phyloP scores from a whole-genome alignment of 306 rosid genomes.

The Senna siamea region DNA sequence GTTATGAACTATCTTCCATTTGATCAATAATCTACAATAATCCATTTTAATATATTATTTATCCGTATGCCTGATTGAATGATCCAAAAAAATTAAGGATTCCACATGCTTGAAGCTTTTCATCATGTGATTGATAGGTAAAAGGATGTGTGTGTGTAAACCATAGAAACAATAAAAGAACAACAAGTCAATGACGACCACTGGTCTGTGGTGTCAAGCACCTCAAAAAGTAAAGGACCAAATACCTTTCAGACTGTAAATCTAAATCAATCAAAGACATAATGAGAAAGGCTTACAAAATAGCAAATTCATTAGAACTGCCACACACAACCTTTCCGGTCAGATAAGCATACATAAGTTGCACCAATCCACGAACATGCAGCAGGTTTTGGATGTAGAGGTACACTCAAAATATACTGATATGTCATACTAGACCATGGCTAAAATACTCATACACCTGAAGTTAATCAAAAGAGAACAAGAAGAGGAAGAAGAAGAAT shows the following conservation, averaged over 20 bases:
- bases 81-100: neutral
- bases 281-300: neutral
- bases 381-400: conserved; percentile 1
- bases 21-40: too few relatives aligned
- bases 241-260: neutral
- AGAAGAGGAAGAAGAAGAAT: conserved; percentile 15
- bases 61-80: conserved; percentile 6
- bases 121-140: conserved; percentile 5
- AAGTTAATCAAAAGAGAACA: neutral
- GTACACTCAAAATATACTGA: neutral
- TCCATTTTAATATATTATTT: too few relatives aligned
- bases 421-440: neutral
- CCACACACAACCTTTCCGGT: conserved; percentile 4
- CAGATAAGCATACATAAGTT: conserved; percentile 4
- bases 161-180: neutral
- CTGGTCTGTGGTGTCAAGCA: neutral
- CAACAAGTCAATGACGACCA: neutral
- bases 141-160: neutral
- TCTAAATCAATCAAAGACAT: neutral
- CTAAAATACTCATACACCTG: neutral
- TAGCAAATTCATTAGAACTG: neutral
- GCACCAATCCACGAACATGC: conserved; percentile 20
- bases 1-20: too few relatives aligned
- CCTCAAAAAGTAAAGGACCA: neutral
- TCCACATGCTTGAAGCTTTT: neutral